Conservation (phyloP, 2,329 filamentous ascomycete species). For the Pleochaeta shiraiana region DNA sequence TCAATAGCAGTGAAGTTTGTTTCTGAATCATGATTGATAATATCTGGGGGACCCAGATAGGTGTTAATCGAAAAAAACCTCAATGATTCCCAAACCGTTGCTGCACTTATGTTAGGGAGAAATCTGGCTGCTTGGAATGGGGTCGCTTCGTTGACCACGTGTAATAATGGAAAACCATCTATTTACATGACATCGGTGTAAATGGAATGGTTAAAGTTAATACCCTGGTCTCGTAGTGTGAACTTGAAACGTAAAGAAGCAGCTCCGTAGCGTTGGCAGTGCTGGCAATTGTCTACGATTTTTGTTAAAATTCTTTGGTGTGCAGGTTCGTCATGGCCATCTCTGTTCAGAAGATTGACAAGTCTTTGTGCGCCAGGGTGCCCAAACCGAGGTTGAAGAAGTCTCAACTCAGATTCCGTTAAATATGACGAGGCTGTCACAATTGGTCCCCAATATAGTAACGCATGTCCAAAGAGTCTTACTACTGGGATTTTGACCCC, state of each 20-base stretch:
- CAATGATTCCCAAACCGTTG: background rate
- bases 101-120: background rate
- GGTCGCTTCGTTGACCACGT: constrained; percentile 3
- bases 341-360: background rate
- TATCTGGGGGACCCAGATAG: background rate
- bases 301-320: background rate
- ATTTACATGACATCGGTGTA: constrained; percentile 6
- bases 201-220: constrained; percentile 5
- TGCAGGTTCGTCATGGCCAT: background rate
- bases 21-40: background rate
- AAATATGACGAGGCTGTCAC: background rate
- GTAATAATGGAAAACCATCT: background rate
- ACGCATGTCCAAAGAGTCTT: background rate
- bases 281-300: background rate
- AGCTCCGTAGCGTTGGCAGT: background rate
- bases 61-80: background rate
- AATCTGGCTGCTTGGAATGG: constrained; percentile 4
- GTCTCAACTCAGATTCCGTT: background rate
- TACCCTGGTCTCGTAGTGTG: background rate
- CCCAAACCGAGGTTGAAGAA: background rate
- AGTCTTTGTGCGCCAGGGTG: background rate
- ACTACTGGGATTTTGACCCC: background rate
- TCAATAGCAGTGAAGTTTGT: background rate
- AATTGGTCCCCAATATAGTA: background rate
- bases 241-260: constrained; percentile 1